phyloP scores from a whole-genome alignment of 192 early-diverging fungal genomes.

The Pilaira anomala region DNA sequence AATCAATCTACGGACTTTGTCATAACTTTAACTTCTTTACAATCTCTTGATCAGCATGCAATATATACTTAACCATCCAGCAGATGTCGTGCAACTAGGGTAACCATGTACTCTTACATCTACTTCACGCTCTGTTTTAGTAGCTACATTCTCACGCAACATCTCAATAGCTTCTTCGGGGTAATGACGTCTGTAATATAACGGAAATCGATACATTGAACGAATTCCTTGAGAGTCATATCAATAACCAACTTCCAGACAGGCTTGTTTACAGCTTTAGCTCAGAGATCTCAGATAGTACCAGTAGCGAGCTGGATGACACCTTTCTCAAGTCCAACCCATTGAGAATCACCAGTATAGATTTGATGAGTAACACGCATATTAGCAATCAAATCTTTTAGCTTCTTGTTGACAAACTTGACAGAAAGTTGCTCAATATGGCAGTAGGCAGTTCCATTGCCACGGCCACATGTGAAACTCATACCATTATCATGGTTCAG shows the following conservation, averaged over 20 bases:
- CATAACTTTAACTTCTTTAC: slow-evolving; percentile 39
- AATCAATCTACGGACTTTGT: slow-evolving; percentile 34
- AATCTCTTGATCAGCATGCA: not conserved
- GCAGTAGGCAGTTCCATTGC: slow-evolving; percentile 27
- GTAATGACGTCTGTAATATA: slow-evolving; percentile 46
- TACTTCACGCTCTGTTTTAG: slow-evolving; percentile 34
- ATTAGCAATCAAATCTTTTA: slow-evolving; percentile 21
- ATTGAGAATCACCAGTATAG: slow-evolving; percentile 37
- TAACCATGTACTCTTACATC: slow-evolving; percentile 38
- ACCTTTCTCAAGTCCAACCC: slow-evolving; percentile 44
- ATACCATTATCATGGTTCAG: no score
- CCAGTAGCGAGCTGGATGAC: slow-evolving; percentile 41
- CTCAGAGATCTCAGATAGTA: slow-evolving; percentile 46
- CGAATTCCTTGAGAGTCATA: slow-evolving; percentile 41
- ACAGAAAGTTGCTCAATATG: slow-evolving; percentile 33
- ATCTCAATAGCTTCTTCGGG: slow-evolving; percentile 39
- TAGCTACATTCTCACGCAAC: slow-evolving; percentile 34
- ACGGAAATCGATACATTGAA: slow-evolving; percentile 40
- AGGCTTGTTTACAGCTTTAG: slow-evolving; percentile 41
- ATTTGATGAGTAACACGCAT: slow-evolving; percentile 36
- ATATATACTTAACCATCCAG: slow-evolving; percentile 40
- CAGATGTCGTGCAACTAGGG: slow-evolving; percentile 43
- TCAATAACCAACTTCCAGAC: slow-evolving; percentile 45
- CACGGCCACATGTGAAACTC: slow-evolving; percentile 38
- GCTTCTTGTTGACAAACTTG: slow-evolving; percentile 35